Conservation (phyloP, 139 green algal species). For the Pleodorina starrii region DNA sequence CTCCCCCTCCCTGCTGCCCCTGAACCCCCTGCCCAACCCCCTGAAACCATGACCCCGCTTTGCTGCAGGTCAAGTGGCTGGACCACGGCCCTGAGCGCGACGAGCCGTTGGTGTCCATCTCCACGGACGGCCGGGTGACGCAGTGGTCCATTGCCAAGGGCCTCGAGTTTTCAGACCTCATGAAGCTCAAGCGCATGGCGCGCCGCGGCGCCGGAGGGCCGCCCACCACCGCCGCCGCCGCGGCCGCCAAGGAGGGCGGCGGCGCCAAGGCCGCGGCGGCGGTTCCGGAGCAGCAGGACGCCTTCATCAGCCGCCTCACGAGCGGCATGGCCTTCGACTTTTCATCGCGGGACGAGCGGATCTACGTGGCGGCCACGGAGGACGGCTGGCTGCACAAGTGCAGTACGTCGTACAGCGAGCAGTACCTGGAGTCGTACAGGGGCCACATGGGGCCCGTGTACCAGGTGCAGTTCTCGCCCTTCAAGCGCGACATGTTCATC, state of each 20-base stretch:
- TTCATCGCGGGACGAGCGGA: constrained; percentile 72
- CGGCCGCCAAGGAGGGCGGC: not conserved
- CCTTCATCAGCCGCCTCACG: constrained; percentile 84
- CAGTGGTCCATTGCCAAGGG: constrained; percentile 88
- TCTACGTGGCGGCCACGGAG: constrained; percentile 87
- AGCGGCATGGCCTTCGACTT: constrained; percentile 92
- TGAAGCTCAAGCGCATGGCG: constrained; percentile 84
- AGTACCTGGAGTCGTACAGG: constrained; percentile 84
- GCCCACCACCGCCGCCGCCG: constrained; percentile 5
- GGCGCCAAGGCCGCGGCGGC: constrained; percentile 13
- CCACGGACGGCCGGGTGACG: constrained; percentile 88
- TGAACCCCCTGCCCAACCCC: no score
- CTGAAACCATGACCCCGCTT: no score
- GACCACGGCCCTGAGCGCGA: constrained; percentile 77
- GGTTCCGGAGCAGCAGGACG: constrained; percentile 62
- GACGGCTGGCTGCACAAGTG: constrained; percentile 91
- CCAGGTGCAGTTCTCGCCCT: constrained; percentile 83
- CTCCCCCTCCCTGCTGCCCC: not conserved
- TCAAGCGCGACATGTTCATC: constrained; percentile 81
- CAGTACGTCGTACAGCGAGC: constrained; percentile 86
- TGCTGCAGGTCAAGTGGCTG: constrained; percentile 80
- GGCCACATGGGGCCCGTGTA: constrained; percentile 90
- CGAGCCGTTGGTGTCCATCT: constrained; percentile 89
- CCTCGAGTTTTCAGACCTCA: constrained; percentile 86
- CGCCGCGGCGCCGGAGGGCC: constrained; percentile 44